Evolutionary conservation across 352 stramenopile species (phyloP).

Genomic region (Globisporangium echinulatum): DNA sequence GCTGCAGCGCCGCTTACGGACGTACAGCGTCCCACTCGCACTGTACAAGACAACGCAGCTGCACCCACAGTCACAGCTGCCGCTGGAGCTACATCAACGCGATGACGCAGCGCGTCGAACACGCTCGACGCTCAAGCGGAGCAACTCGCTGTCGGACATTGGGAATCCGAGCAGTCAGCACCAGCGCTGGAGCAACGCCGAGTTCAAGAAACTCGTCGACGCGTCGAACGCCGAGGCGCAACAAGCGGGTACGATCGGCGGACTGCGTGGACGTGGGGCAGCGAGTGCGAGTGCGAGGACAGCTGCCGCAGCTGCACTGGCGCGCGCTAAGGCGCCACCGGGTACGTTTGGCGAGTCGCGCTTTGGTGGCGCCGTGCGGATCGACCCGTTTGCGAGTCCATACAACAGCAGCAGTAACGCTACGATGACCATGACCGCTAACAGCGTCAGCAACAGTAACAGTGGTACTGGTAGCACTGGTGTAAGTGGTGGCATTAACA

Average conservation of each 20-base stretch:
- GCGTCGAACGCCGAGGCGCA: conserved; percentile 53
- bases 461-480: neutral
- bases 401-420: conserved; percentile 1
- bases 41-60: conserved; percentile 15
- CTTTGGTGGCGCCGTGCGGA: conserved; percentile 41
- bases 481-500: neutral
- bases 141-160: conserved; percentile 58
- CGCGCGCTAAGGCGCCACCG: conserved; percentile 36
- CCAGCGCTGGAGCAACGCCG: conserved; percentile 60
- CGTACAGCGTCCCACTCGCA: conserved; percentile 56
- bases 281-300: too few relatives aligned
- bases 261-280: conserved; percentile 22
- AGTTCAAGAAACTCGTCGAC: conserved; percentile 70
- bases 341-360: conserved; percentile 50
- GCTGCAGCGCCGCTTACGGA: conserved; percentile 25
- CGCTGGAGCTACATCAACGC: conserved; percentile 16
- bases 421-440: too few relatives aligned
- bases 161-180: conserved; percentile 46
- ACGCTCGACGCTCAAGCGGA: conserved; percentile 53
- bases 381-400: conserved; percentile 37
- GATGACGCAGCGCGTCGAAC: conserved; percentile 6
- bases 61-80: neutral
- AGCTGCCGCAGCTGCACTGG: neutral
- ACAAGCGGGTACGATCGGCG: conserved; percentile 30
- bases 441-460: neutral